Conservation (phyloP, 1,284 basidiomycete genomes). For the Sparassis latifolia region DNA sequence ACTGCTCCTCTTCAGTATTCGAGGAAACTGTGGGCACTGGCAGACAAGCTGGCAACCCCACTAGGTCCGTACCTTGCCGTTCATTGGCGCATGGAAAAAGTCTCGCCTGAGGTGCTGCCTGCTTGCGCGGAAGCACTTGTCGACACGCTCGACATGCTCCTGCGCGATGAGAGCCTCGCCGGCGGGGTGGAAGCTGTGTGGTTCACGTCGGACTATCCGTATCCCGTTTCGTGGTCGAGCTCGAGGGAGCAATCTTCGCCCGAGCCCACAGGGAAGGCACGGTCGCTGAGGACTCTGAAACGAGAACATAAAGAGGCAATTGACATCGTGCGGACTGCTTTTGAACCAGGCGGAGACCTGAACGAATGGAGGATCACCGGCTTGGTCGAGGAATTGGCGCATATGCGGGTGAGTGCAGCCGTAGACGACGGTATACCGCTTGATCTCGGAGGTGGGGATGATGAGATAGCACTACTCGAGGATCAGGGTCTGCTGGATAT, state of each 20-base stretch:
- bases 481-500: conserved; percentile 43
- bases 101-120: conserved; percentile 30
- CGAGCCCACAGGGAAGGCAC: background rate
- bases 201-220: conserved; percentile 43
- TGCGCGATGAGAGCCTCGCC: conserved; percentile 23
- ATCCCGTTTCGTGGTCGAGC: background rate
- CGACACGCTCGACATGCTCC: conserved; percentile 30
- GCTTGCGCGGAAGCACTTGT: conserved; percentile 41
- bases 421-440: conserved; percentile 2
- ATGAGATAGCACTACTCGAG: conserved; percentile 24
- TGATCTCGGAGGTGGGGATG: conserved; percentile 19
- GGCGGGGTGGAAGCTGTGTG: conserved; percentile 32
- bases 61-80: conserved; percentile 34
- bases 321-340: conserved; percentile 34
- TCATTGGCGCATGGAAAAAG: conserved; percentile 46
- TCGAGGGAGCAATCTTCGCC: background rate
- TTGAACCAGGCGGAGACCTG: conserved; percentile 33
- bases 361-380: conserved; percentile 34
- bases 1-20: conserved; percentile 30
- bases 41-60: conserved; percentile 28
- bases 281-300: background rate
- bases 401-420: conserved; percentile 1
- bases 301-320: conserved; percentile 23
- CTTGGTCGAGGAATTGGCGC: conserved; percentile 23
- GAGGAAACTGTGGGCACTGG: conserved; percentile 30